These are phyloP conservation scores for Flaveria bidentis DNA, from an alignment of 129 eudicot genomes.

Conservation along the genomic window DNA sequence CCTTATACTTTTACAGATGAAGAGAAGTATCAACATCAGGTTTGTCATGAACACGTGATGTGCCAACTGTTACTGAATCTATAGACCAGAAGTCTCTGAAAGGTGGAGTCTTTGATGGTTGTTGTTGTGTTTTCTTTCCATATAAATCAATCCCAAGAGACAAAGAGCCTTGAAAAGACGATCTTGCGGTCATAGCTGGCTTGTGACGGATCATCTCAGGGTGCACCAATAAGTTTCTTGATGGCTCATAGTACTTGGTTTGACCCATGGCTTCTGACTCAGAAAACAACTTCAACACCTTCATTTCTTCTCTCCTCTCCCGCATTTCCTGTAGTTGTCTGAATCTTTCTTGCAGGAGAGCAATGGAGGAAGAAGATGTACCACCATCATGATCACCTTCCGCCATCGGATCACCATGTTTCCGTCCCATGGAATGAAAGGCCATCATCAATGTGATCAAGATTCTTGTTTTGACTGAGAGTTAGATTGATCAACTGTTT, in stretches of 20 bases:
- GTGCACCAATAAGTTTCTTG: conserved; percentile 17
- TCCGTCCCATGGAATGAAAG: conserved; percentile 48
- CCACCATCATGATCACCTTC: conserved; percentile 11
- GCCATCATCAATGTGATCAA: conserved; percentile 27
- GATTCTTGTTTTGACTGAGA: not conserved
- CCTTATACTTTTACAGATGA: conserved; percentile 45
- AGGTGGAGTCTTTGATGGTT: conserved; percentile 27
- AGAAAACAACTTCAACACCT: conserved; percentile 33
- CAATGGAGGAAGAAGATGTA: conserved; percentile 50
- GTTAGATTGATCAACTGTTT: conserved; percentile 17
- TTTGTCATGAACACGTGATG: conserved; percentile 28
- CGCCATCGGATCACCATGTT: conserved; percentile 27
- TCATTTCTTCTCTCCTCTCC: conserved; percentile 52
- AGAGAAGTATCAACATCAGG: conserved; percentile 64
- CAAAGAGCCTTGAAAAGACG: conserved; percentile 43
- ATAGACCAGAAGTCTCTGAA: conserved; percentile 36
- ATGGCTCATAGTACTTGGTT: conserved; percentile 20
- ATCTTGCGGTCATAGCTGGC: conserved; percentile 4
- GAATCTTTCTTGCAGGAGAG: conserved; percentile 62
- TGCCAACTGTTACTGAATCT: conserved; percentile 30
- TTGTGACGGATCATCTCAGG: conserved; percentile 11
- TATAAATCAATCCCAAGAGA: conserved; percentile 54
- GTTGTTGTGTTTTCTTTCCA: conserved; percentile 26
- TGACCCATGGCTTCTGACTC: conserved; percentile 16
- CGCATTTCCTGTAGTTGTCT: conserved; percentile 52